Evolutionary conservation across 306 rosid genomes (phyloP).

Genomic region (Citrullus mucosospermus): DNA sequence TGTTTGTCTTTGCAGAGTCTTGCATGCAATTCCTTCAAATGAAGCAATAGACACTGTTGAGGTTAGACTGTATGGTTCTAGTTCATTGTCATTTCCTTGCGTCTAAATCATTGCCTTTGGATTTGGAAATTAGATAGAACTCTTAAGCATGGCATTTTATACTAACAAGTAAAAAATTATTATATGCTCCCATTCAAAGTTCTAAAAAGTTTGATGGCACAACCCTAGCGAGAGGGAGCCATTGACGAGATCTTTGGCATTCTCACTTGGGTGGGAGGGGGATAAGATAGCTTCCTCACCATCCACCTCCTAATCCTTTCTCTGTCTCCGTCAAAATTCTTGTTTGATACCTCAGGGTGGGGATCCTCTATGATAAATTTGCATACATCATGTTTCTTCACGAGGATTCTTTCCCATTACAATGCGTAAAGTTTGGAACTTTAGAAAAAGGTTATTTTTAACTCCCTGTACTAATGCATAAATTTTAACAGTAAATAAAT

Average conservation of each 20-base stretch:
- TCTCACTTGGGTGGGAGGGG: neutral
- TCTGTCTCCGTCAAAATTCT: neutral
- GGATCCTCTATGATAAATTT: neutral
- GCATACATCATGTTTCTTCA: too few relatives aligned
- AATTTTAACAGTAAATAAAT: too few relatives aligned
- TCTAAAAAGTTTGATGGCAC: neutral
- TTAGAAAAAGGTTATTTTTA: neutral
- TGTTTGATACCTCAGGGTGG: neutral
- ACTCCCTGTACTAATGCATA: too few relatives aligned
- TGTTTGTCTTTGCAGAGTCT: conserved; percentile 40
- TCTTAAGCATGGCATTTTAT: neutral
- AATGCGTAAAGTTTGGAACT: neutral
- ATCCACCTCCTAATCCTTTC: neutral
- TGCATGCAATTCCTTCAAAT: conserved; percentile 83
- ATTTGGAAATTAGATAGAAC: neutral
- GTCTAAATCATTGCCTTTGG: neutral
- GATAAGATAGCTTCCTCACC: neutral
- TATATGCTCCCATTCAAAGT: neutral
- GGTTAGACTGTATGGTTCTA: conserved; percentile 30
- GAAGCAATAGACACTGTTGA: conserved; percentile 94
- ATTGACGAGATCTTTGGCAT: neutral
- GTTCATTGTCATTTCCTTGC: neutral
- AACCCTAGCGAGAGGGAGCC: neutral
- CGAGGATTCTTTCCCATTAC: neutral
- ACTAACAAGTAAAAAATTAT: neutral